phyloP scores from a whole-genome alignment of 2,329 filamentous ascomycete species.

The Alternaria sp. region DNA sequence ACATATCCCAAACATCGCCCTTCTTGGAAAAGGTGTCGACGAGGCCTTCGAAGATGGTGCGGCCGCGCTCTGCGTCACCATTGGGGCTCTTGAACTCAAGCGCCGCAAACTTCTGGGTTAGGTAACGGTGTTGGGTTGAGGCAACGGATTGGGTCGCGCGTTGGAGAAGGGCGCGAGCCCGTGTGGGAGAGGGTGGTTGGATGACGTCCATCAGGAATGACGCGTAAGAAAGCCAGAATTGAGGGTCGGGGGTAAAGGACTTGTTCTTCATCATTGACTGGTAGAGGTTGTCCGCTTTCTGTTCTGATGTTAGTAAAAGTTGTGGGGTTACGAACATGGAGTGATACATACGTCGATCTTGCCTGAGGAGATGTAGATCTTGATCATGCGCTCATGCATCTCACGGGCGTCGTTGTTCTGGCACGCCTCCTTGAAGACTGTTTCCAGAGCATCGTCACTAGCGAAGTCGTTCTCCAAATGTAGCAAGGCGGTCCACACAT shows the following conservation, averaged over 20 bases:
- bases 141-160: conserved; percentile 87
- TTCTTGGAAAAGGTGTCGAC: conserved; percentile 87
- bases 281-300: conserved; percentile 91
- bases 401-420: conserved; percentile 93
- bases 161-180: conserved; percentile 78
- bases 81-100: conserved; percentile 87
- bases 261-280: conserved; percentile 88
- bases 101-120: conserved; percentile 87
- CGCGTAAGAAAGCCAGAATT: conserved; percentile 94
- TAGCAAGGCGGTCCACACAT: conserved; percentile 92
- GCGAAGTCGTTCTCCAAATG: conserved; percentile 95
- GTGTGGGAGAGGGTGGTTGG: conserved; percentile 74
- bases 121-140: conserved; percentile 70
- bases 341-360: conserved; percentile 75
- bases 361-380: conserved; percentile 92
- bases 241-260: conserved; percentile 74
- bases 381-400: conserved; percentile 86
- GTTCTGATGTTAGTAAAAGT: conserved; percentile 35
- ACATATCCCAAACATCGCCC: conserved; percentile 90
- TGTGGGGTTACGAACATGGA: conserved; percentile 6
- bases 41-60: conserved; percentile 92
- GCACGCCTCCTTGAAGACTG: conserved; percentile 89
- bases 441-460: conserved; percentile 80
- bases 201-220: conserved; percentile 84
- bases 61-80: conserved; percentile 87